Evolutionary conservation across 129 eudicot species (phyloP), one percentile per base, ranked within the genome.

Genomic region (Flaveria robusta): DNA sequence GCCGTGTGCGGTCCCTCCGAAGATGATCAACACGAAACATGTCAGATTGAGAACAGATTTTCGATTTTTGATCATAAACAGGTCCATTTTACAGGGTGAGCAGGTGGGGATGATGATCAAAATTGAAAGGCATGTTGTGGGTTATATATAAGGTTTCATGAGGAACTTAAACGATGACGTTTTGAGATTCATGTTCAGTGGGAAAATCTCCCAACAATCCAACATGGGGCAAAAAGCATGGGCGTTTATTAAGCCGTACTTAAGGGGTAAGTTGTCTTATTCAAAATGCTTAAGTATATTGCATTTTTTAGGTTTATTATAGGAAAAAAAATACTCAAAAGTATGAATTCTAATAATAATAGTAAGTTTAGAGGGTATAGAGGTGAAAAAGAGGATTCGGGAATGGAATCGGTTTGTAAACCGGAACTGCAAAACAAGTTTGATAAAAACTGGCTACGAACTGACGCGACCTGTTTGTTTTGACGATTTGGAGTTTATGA

Each of bases 1-100:
- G 49, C 82, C 87, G 5, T 71, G 66, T 9, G 83, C 88, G 7
- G 88, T 75, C 13, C 81, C 85, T 47, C 74, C 83, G 9, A 84
- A 81, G 15, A 68, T 22, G 19, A 76, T 79, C 66, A 83, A 56
- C 52, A 81, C 29, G 15, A 72, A 27, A 26, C 72, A 78, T 3
- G 66, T 19, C 51, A 74, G 54, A 42, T 13, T 62, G 34, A 60
- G 37, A 49, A 29, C 56, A 9, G 1, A 67, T 66, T 62, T 73
- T 39, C 37, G 68, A 62, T 72, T 78, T 58, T 46, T 75, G 47
- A 81, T 34, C 56, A 1, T 34, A 58, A 52, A 45, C 46, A 24
- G 29, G 22, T 72, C 78, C 80, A 78, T 70, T 15, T 66, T 5
- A 7, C 0, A 39, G 7, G 7, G 55, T 15, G 34, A 15, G 9